phyloP scores from a whole-genome alignment of 176 grass and related monocot species.

The Eleusine coracana region DNA sequence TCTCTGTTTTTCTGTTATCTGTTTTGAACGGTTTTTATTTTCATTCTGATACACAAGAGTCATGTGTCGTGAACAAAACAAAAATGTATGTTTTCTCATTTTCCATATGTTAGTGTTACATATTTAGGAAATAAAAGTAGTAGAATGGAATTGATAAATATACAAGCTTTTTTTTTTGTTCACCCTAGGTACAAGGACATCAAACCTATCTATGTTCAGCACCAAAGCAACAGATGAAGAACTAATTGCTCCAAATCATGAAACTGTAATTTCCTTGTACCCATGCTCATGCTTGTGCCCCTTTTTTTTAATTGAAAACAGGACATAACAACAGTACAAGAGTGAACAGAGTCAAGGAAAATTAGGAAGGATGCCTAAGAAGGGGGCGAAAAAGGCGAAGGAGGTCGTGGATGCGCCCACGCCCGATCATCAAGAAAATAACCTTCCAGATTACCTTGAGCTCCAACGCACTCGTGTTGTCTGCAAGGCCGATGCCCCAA shows the following conservation, averaged over 20 bases:
- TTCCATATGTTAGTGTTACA: not conserved
- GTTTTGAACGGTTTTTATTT: not conserved
- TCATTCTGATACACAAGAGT: not conserved
- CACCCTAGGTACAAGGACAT: not conserved
- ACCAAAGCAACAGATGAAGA: not conserved
- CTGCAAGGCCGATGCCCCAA: conserved; percentile 78
- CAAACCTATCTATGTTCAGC: not conserved
- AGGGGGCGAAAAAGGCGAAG: conserved; percentile 31
- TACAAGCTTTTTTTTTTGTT: not conserved
- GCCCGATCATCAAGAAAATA: conserved; percentile 35
- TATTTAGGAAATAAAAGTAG: not conserved
- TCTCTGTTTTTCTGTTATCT: not conserved
- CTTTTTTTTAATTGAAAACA: not conserved
- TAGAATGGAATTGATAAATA: not conserved
- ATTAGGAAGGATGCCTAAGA: conserved; percentile 47
- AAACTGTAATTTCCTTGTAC: not conserved
- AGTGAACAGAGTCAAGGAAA: not conserved
- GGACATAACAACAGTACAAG: not conserved
- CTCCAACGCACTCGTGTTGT: conserved; percentile 74
- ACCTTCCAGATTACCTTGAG: conserved; percentile 81
- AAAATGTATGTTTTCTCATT: not conserved
- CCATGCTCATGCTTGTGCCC: not conserved
- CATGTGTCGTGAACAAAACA: not conserved
- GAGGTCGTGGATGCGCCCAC: conserved; percentile 45
- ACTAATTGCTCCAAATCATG: not conserved